Evolutionary conservation across 139 green algal species (phyloP), one percentile per base, ranked within the genome.

Genomic region (Ostreobium quekettii): DNA sequence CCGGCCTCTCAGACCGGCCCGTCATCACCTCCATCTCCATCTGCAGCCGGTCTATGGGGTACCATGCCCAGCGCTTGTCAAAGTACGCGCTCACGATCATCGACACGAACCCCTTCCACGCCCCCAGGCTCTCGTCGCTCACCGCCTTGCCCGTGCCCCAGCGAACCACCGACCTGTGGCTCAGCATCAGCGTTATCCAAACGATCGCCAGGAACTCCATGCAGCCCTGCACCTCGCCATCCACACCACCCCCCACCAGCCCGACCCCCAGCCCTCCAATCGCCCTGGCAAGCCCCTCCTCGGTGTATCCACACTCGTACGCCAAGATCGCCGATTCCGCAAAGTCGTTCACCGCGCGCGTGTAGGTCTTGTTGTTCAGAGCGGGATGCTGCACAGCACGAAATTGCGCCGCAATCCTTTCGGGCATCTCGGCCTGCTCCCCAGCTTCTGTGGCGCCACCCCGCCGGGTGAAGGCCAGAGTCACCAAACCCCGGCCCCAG

Each of bases 71-170:
- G 4, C 61, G 30, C 35, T 68, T 68, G 5, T 68, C 36, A 38
- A 68, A 68, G 35, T 68, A 68, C 35, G 61, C 26, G 4, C 36
- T 28, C 35, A 56, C 61, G 26, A 68, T 68, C 36, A 68, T 36
- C 8, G 38, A 24, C 61, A 68, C 61, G 26, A 68, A 68, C 42
- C 61, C 61, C 36, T 37, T 33, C 6, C 61, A 68, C 53, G 32
- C 15, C 36, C 28, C 24, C 35, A 68, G 26, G 24, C 22, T 68
- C 35, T 32, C 36, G 30, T 57, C 7, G 5, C 37, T 57, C 4
- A 68, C 61, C 26, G 61, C 30, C 36, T 68, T 38, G 37, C 35
- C 42, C 35, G 35, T 8, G 11, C 37, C 38, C 61, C 61, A 68
- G 35, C 61, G 35, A 24, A 30, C 42, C 4, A 15, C 53, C 3